Conservation (phyloP, 768 basidiomycete genomes). For the Amanita exitialis region DNA sequence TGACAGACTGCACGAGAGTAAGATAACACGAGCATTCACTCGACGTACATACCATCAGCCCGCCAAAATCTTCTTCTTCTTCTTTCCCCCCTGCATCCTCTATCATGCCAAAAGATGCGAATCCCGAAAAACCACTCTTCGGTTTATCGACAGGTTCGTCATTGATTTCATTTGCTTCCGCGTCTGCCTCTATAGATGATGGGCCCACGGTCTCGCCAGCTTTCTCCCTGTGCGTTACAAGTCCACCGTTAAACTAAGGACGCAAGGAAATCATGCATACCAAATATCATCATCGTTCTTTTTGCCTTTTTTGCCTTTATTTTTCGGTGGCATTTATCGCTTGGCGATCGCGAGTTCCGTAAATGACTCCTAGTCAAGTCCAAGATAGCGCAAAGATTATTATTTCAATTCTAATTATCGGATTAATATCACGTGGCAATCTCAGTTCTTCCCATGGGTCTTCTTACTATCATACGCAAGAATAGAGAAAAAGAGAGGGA, state of each 20-base stretch:
- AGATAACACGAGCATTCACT: conserved; percentile 8
- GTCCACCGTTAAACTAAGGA: neutral
- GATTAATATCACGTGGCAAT: neutral
- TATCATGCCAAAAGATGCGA: conserved; percentile 34
- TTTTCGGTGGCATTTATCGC: conserved; percentile 39
- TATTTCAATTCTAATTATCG: neutral
- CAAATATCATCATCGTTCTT: conserved; percentile 79
- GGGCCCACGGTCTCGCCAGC: conserved; percentile 46
- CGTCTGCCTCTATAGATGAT: conserved; percentile 16
- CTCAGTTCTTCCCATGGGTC: conserved; percentile 49
- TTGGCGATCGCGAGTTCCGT: neutral
- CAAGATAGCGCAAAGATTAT: neutral
- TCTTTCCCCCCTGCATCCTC: conserved; percentile 34
- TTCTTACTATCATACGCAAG: conserved; percentile 95
- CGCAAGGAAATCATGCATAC: conserved; percentile 27
- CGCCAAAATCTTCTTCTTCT: conserved; percentile 61
- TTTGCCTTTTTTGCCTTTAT: conserved; percentile 85
- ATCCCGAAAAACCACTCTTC: conserved; percentile 36
- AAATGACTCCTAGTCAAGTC: neutral
- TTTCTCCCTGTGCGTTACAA: conserved; percentile 38
- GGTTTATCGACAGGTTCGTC: conserved; percentile 17
- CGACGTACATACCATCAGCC: conserved; percentile 52
- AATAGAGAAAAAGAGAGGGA: conserved; percentile 92
- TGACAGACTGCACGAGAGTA: conserved; percentile 36
- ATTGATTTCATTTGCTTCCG: conserved; percentile 21